phyloP scores from a whole-genome alignment of 257 asterid species.

The Ilex asprella region DNA sequence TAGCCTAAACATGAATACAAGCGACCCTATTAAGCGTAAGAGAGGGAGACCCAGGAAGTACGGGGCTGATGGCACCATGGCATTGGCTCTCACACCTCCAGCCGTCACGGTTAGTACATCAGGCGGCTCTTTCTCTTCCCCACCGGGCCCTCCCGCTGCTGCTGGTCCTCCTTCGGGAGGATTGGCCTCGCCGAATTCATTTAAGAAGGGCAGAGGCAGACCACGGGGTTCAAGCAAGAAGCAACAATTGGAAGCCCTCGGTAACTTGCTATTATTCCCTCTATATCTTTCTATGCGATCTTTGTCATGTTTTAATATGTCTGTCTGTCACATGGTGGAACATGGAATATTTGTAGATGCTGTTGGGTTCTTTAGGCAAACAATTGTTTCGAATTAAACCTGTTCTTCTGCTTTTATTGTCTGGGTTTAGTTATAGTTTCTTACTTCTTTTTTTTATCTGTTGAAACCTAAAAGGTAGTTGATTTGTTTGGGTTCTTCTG shows the following conservation, averaged over 20 bases:
- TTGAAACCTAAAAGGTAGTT: not conserved
- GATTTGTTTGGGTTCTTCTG: not conserved
- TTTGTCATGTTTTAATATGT: not conserved
- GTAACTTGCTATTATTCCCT: conserved; percentile 16
- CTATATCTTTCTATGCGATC: not conserved
- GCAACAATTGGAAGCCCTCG: conserved; percentile 33
- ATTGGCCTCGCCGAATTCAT: conserved; percentile 24
- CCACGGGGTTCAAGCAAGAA: conserved; percentile 48
- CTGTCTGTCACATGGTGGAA: not conserved
- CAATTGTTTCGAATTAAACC: too few relatives aligned
- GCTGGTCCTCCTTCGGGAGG: conserved; percentile 19
- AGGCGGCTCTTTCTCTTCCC: conserved; percentile 21
- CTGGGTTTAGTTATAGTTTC: not conserved
- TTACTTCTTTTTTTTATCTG: too few relatives aligned
- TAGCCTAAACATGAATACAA: conserved; percentile 25
- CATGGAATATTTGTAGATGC: not conserved
- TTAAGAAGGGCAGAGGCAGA: conserved; percentile 44
- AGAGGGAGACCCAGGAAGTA: conserved; percentile 56
- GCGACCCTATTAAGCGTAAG: conserved; percentile 30
- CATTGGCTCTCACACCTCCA: conserved; percentile 17
- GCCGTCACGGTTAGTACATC: conserved; percentile 15
- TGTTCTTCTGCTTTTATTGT: too few relatives aligned
- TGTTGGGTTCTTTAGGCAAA: too few relatives aligned
- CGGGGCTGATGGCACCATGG: conserved; percentile 37
- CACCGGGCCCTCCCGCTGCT: conserved; percentile 2